Conservation (phyloP, 495 filamentous ascomycete genomes). For the Podospora appendiculata region DNA sequence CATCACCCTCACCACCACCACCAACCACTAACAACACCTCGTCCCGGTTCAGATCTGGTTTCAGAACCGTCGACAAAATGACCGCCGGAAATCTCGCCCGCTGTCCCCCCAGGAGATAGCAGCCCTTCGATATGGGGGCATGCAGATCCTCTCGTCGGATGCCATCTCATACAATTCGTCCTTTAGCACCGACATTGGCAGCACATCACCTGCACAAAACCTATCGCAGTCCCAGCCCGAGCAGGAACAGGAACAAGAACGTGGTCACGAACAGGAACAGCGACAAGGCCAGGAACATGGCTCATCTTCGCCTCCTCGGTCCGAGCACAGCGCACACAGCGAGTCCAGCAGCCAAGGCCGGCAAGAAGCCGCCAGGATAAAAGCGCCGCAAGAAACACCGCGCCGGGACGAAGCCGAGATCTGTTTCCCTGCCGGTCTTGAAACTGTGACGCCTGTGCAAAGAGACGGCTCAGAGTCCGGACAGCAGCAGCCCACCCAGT, state of each 20-base stretch:
- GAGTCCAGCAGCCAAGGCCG: slow-evolving; percentile 4
- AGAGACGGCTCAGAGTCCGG: background rate
- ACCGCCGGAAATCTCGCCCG: slow-evolving; percentile 83
- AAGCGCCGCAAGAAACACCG: background rate
- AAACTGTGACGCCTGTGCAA: slow-evolving; percentile 8
- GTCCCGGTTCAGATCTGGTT: slow-evolving; percentile 79
- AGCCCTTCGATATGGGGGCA: slow-evolving; percentile 48
- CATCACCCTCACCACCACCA: too few relatives aligned
- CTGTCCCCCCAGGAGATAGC: slow-evolving; percentile 74
- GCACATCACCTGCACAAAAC: slow-evolving; percentile 15
- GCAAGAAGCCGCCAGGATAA: background rate
- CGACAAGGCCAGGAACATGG: background rate
- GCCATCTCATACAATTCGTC: slow-evolving; percentile 30
- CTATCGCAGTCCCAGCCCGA: background rate
- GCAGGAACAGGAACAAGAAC: too few relatives aligned
- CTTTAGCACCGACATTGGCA: slow-evolving; percentile 14
- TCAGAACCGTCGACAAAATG: slow-evolving; percentile 92
- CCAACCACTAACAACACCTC: background rate
- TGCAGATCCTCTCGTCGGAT: slow-evolving; percentile 44
- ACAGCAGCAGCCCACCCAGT: slow-evolving; percentile 13
- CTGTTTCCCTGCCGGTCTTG: background rate
- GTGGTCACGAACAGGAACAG: too few relatives aligned
- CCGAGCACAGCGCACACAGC: slow-evolving; percentile 6
- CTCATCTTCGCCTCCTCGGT: slow-evolving; percentile 8
- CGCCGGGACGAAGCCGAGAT: background rate